Evolutionary conservation across 1,139 yeast species (phyloP).

Genomic region (Candida labiduridarum): DNA sequence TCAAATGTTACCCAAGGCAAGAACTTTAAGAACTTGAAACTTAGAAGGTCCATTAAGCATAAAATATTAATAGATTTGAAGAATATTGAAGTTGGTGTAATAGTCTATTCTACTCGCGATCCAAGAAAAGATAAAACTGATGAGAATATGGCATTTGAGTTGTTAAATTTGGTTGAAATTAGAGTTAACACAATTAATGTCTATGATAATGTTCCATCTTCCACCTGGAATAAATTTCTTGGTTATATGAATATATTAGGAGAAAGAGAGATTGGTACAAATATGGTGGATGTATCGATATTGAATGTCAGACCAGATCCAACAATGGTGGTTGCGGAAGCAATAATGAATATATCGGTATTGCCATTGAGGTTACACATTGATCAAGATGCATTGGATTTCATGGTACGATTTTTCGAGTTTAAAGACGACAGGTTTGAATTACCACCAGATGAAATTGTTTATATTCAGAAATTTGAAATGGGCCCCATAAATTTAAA

Average conservation of each 20-base stretch:
- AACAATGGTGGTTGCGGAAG: constrained; percentile 68
- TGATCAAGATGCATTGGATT: constrained; percentile 92
- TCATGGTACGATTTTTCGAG: constrained; percentile 74
- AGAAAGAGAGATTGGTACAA: constrained; percentile 68
- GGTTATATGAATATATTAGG: constrained; percentile 71
- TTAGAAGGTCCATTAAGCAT: constrained; percentile 66
- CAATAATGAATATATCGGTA: constrained; percentile 55
- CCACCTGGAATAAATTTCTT: constrained; percentile 88
- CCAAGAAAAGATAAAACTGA: constrained; percentile 37
- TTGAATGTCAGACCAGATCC: constrained; percentile 69
- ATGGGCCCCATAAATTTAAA: constrained; percentile 65
- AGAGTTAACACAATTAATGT: constrained; percentile 58
- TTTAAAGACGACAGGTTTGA: constrained; percentile 75
- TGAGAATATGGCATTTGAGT: constrained; percentile 37
- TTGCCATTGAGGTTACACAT: constrained; percentile 81
- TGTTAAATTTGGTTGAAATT: constrained; percentile 49
- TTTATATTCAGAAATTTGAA: constrained; percentile 70
- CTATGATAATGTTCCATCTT: constrained; percentile 78
- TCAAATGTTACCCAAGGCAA: constrained; percentile 26
- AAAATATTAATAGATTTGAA: constrained; percentile 63
- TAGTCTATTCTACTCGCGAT: constrained; percentile 50
- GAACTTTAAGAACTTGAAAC: constrained; percentile 47
- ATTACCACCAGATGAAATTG: constrained; percentile 57
- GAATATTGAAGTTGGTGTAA: constrained; percentile 51
- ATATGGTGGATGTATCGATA: constrained; percentile 59